Conservation (phyloP, 2,329 filamentous ascomycete species). For the Macroventuria anomochaeta region DNA sequence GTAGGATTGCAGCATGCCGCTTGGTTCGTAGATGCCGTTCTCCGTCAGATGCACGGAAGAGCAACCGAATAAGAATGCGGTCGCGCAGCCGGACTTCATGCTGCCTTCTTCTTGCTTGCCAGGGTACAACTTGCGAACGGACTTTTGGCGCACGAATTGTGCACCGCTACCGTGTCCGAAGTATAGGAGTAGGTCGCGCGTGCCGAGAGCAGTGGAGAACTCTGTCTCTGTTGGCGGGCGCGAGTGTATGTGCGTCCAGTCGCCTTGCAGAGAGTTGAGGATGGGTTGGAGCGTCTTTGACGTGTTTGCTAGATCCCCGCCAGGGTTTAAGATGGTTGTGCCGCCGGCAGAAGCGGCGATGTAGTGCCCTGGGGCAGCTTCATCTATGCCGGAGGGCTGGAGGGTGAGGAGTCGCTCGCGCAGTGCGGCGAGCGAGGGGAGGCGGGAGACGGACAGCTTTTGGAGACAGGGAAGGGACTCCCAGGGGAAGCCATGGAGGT, state of each 20-base stretch:
- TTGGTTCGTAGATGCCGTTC: constrained; percentile 82
- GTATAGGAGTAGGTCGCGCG: constrained; percentile 80
- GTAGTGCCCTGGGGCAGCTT: constrained; percentile 49
- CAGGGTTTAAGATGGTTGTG: constrained; percentile 88
- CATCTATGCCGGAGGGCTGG: constrained; percentile 32
- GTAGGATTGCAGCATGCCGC: constrained; percentile 89
- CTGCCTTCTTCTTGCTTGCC: constrained; percentile 46
- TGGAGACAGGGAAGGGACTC: constrained; percentile 90
- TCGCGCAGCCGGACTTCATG: constrained; percentile 65
- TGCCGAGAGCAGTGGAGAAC: constrained; percentile 71
- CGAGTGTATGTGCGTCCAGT: constrained; percentile 73
- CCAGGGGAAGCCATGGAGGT: constrained; percentile 92
- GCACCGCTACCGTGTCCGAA: constrained; percentile 95
- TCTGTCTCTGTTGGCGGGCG: constrained; percentile 77
- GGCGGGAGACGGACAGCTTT: constrained; percentile 78
- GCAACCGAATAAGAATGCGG: constrained; percentile 92
- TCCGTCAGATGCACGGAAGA: constrained; percentile 82
- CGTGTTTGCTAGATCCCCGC: constrained; percentile 80
- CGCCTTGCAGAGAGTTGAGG: constrained; percentile 58
- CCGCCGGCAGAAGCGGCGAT: constrained; percentile 61
- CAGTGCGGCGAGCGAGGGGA: constrained; percentile 85
- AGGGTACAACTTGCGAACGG: constrained; percentile 74
- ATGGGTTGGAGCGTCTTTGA: constrained; percentile 74
- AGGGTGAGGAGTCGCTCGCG: constrained; percentile 73
- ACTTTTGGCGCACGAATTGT: constrained; percentile 88